A percentile compares a stretch with the other conserved stretches of the same genome.
Evolutionary conservation across 306 rosid genomes (phyloP).

Genomic region (Quillaja saponaria): DNA sequence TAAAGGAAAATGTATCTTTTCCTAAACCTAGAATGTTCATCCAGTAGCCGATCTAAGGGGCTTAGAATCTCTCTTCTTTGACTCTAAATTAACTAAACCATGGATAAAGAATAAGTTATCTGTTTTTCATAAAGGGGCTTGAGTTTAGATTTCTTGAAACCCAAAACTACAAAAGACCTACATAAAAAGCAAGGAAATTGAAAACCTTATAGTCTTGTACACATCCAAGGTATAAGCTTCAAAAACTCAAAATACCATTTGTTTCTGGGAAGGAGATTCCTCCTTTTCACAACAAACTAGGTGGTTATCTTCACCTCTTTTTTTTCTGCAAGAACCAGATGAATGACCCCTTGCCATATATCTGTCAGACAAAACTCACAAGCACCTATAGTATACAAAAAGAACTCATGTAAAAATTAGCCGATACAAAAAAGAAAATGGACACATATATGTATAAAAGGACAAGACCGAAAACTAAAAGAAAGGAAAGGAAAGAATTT

Average conservation of each 20-base stretch:
- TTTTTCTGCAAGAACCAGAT: conserved; percentile 13
- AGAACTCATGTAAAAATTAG: conserved; percentile 30
- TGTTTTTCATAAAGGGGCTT: conserved; percentile 24
- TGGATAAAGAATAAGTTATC: conserved; percentile 23
- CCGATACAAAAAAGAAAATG: conserved; percentile 28
- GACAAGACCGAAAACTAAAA: conserved; percentile 28
- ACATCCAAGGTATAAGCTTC: conserved; percentile 11
- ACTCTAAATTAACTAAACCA: conserved; percentile 13
- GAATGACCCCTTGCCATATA: conserved; percentile 27
- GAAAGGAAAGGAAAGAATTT: conserved; percentile 20
- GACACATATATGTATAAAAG: conserved; percentile 25
- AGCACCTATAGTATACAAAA: conserved; percentile 23
- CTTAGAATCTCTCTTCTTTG: not conserved
- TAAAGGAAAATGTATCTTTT: not conserved
- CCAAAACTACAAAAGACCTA: conserved; percentile 22
- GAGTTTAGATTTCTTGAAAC: conserved; percentile 2
- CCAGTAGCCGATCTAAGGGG: not conserved
- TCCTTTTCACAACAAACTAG: too few species aligned
- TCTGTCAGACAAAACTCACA: conserved; percentile 11
- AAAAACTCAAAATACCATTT: conserved; percentile 32
- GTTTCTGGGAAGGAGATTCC: conserved; percentile 21
- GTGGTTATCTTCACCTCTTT: conserved; percentile 20
- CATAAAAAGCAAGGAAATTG: conserved; percentile 20
- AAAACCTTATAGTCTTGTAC: conserved; percentile 13
- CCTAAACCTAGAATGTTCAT: conserved; percentile 33